phyloP scores from a whole-genome alignment of 1,284 basidiomycete species.

The Trametes pubescens region DNA sequence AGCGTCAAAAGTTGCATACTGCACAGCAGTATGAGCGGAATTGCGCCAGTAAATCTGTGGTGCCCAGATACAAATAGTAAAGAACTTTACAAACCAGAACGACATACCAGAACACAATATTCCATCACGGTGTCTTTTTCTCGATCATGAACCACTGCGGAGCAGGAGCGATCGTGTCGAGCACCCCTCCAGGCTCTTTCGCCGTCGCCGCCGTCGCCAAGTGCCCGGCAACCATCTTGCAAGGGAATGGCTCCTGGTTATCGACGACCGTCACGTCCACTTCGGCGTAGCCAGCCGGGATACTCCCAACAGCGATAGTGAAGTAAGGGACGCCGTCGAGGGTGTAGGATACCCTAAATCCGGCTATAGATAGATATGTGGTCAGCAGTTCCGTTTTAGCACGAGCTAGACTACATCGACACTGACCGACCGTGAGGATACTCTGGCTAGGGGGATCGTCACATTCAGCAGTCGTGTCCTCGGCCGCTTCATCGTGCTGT shows the following conservation, averaged over 20 bases:
- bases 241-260: slow-evolving; percentile 42
- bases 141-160: slow-evolving; percentile 28
- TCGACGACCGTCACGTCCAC: slow-evolving; percentile 51
- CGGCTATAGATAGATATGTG: neutral
- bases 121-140: neutral
- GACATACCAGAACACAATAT: no score
- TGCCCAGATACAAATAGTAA: no score
- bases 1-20: no score
- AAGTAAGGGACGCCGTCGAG: slow-evolving; percentile 49
- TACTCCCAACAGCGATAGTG: slow-evolving; percentile 39
- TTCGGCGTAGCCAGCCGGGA: slow-evolving; percentile 48
- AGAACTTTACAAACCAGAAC: no score
- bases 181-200: neutral
- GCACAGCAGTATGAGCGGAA: no score
- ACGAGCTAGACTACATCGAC: neutral
- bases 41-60: no score
- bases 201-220: slow-evolving; percentile 35
- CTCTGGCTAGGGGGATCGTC: neutral
- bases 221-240: slow-evolving; percentile 51
- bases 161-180: slow-evolving; percentile 16
- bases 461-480: neutral
- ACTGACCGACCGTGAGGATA: neutral
- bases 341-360: slow-evolving; percentile 1
- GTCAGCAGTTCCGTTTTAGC: neutral
- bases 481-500: neutral